Percentiles rank a stretch among this genome's conserved stretches.
Evolutionary conservation across 768 basidiomycete genomes (phyloP).

Genomic region (Roridomyces roridus): DNA sequence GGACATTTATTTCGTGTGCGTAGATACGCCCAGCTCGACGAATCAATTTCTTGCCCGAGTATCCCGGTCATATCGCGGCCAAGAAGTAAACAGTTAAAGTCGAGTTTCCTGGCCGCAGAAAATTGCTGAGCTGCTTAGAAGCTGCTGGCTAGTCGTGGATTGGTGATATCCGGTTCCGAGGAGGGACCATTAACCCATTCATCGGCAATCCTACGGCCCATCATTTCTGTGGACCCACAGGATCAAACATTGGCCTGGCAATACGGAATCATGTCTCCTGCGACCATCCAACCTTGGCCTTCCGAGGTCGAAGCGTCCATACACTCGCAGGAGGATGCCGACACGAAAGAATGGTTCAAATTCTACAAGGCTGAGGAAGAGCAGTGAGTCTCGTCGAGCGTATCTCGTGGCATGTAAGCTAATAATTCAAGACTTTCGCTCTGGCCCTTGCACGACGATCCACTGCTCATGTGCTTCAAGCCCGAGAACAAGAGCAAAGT

Average conservation of each 20-base stretch:
- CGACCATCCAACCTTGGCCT: background rate
- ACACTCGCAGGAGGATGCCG: constrained; percentile 4
- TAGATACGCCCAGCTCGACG: too few species aligned
- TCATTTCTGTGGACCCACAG: constrained; percentile 7
- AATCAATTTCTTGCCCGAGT: too few species aligned
- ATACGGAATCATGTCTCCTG: background rate
- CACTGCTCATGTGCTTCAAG: background rate
- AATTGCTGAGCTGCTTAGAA: too few species aligned
- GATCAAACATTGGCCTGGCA: constrained; percentile 6
- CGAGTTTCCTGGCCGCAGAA: too few species aligned
- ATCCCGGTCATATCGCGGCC: too few species aligned
- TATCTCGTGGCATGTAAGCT: background rate
- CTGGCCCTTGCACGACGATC: constrained; percentile 15
- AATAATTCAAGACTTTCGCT: constrained; percentile 6
- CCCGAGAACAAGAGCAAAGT: background rate
- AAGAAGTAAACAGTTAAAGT: too few species aligned
- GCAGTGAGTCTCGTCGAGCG: background rate
- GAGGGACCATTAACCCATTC: too few species aligned
- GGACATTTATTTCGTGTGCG: too few species aligned
- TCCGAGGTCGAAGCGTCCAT: background rate
- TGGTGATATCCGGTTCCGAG: too few species aligned
- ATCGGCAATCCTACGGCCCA: too few species aligned
- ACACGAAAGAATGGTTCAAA: background rate
- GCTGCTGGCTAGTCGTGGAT: too few species aligned
- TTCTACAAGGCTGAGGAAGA: constrained; percentile 10